These are phyloP conservation scores for Batkoa obscura DNA, from an alignment of 371 early-diverging fungal species.

Conservation along the genomic window DNA sequence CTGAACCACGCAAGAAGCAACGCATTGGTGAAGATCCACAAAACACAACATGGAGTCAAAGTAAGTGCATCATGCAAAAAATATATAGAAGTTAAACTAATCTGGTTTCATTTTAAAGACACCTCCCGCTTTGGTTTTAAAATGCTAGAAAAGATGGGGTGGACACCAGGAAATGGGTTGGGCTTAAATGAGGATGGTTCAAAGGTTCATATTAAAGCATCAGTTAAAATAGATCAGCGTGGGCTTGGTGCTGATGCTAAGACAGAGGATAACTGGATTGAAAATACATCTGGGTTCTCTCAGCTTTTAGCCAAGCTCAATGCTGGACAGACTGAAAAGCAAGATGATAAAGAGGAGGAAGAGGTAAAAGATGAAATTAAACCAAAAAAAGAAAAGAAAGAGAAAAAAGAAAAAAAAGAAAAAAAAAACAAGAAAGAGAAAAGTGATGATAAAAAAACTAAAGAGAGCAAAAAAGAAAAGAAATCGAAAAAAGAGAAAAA, in stretches of 20 bases:
- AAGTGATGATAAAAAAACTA: slow-evolving; percentile 8
- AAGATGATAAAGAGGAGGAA: slow-evolving; percentile 13
- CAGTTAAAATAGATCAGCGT: slow-evolving; percentile 53
- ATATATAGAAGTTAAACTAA: neutral
- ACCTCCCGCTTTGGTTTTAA: slow-evolving; percentile 51
- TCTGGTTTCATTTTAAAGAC: neutral
- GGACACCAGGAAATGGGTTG: slow-evolving; percentile 83
- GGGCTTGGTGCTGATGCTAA: slow-evolving; percentile 79
- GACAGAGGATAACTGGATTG: slow-evolving; percentile 84
- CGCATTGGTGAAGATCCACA: slow-evolving; percentile 81
- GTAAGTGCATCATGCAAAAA: slow-evolving; percentile 20
- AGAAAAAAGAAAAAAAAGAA: slow-evolving; percentile 15
- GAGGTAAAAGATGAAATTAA: slow-evolving; percentile 19
- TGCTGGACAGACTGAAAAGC: slow-evolving; percentile 7
- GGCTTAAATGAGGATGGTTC: slow-evolving; percentile 73
- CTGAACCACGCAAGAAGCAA: slow-evolving; percentile 60
- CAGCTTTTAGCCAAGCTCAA: slow-evolving; percentile 49
- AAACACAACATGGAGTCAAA: slow-evolving; percentile 71
- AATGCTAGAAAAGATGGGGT: slow-evolving; percentile 89
- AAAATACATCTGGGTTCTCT: slow-evolving; percentile 72
- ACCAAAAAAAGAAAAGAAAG: slow-evolving; percentile 9
- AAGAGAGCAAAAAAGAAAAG: slow-evolving; percentile 15
- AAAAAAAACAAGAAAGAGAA: slow-evolving; percentile 13
- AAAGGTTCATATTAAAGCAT: slow-evolving; percentile 57
- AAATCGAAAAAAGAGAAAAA: slow-evolving; percentile 13